phyloP scores from a whole-genome alignment of 208 protist species.

The Strigomonas oncopelti region DNA sequence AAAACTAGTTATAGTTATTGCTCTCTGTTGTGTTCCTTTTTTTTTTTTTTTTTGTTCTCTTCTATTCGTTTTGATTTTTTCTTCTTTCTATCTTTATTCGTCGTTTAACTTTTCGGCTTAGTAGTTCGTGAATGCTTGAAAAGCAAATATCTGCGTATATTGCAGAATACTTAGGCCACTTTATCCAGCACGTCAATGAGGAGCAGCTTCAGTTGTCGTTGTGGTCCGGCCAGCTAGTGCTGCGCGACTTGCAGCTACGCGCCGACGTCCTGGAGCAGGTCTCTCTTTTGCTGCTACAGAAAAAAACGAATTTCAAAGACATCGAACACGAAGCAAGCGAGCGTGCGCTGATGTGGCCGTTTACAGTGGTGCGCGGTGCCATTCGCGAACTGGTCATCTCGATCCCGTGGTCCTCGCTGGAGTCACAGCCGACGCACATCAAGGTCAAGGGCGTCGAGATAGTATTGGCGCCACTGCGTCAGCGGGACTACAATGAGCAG shows the following conservation, averaged over 20 bases:
- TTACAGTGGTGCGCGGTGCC: conserved; percentile 70
- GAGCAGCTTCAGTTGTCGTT: conserved; percentile 74
- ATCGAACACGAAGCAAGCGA: background rate
- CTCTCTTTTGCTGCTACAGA: conserved; percentile 21
- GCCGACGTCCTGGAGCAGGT: conserved; percentile 61
- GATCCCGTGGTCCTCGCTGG: conserved; percentile 77
- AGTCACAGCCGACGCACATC: conserved; percentile 57
- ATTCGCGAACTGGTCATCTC: conserved; percentile 51
- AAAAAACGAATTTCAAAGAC: background rate
- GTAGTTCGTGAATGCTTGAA: conserved; percentile 50
- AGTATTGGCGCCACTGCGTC: conserved; percentile 62
- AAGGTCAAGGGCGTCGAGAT: conserved; percentile 69
- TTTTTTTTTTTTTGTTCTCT: conserved; percentile 9
- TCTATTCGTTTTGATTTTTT: background rate
- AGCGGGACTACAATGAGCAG: conserved; percentile 33
- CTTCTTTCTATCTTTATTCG: background rate
- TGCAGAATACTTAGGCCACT: conserved; percentile 57
- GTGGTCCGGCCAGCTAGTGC: conserved; percentile 73
- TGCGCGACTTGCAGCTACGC: conserved; percentile 67
- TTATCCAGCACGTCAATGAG: conserved; percentile 71
- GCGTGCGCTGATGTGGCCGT: conserved; percentile 52
- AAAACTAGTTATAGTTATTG: too few species aligned
- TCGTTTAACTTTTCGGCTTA: background rate
- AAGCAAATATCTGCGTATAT: conserved; percentile 65
- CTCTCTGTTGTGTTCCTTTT: too few species aligned